Evolutionary conservation across 1,284 basidiomycete genomes (phyloP), one percentile per base, ranked within the genome.

Genomic region (Tylopilus sp.): DNA sequence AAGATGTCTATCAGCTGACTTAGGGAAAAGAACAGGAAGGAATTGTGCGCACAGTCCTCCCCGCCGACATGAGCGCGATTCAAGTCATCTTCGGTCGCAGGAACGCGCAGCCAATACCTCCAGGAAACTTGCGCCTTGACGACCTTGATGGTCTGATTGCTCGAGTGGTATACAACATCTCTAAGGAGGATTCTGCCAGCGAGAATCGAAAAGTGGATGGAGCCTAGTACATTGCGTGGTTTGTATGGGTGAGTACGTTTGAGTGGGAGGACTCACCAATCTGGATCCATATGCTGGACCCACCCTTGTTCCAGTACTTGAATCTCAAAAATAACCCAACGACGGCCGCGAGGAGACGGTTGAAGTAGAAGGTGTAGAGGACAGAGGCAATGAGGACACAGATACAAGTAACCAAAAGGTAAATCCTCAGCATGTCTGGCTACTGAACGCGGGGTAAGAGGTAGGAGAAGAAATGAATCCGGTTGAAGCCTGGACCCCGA

Each of bases 321-420:
- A 89, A 59, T 36, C 86, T 82, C 35, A 90, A 68, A 13, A 77
- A 54, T 44, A 79, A 65, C 16, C 80, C 77, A 51, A 92, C 68
- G 50, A 88, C 54, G 48, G 78, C 79, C 10, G 83, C 91, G 50
- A 93, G 66, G 41, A 94, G 71, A 31, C 91, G 82, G 68, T 94
- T 94, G 81, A 87, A 92, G 71, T 88, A 95, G 77, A 96, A 95
- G 54, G 92, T 78, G 67, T 93, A 93, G 51, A 87, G 61, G 46
- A 86, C 70, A n/a, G 86, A 71, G 35, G 79, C 82, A 44, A 91
- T 65, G 53, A 86, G 77, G 49, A 92, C 81, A 58, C 82, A 82
- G 48, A 89, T 71, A 62, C 83, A 84, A 57, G 85, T 78, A 55
- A 87, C 76, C 56, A 94, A 77, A 41, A 95, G 74, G 46, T 79